Evolutionary conservation across 176 grass and related monocot species (phyloP), one percentile per base, ranked within the genome.

Genomic region (Juncus inflexus): DNA sequence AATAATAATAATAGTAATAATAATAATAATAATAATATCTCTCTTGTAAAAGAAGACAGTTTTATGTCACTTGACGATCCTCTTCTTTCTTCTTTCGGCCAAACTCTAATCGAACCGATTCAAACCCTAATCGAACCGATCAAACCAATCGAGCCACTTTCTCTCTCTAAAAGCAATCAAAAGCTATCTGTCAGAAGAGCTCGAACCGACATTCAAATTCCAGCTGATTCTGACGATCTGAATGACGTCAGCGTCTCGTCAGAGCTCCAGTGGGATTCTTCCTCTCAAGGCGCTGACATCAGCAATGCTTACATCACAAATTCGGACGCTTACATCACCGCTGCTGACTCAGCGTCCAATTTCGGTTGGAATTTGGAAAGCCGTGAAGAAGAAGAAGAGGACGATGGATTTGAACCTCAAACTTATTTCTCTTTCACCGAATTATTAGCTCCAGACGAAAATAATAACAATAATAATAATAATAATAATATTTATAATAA

Each of bases 101-200:
- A 52, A 53, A 55, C 77, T 73, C 61, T 67, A 62, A 37, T 73
- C 8, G 42, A n/a, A 12, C 37, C 42, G 37, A 56, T 56, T 69
- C 74, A 83, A 72, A 77, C 52, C 28, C 7, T 55, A 40, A 77
- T 64, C 42, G 35, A 42, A 60, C 40, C 45, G 35, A 42, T 37
- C 36, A 47, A 77, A 60, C 55, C 35, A 51, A 58, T 51, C 15
- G 16, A 40, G 11, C 57, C 66, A 15, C 54, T 12, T 52, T 15
- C 67, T 54, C 67, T 61, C 14, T 43, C 16, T 6, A 63, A 57
- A 50, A 78, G 63, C 75, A 90, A 84, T 70, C 64, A 84, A 75
- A 90, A 92, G 12, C 75, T 76, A 79, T 86, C 89, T 15, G 69
- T 84, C 50, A 99, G 67, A 72, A 90, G 75, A 76, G 65, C 85